Base-by-base conservation (phyloP, 441 rosid genomes). In the Populus hybrid region DNA sequence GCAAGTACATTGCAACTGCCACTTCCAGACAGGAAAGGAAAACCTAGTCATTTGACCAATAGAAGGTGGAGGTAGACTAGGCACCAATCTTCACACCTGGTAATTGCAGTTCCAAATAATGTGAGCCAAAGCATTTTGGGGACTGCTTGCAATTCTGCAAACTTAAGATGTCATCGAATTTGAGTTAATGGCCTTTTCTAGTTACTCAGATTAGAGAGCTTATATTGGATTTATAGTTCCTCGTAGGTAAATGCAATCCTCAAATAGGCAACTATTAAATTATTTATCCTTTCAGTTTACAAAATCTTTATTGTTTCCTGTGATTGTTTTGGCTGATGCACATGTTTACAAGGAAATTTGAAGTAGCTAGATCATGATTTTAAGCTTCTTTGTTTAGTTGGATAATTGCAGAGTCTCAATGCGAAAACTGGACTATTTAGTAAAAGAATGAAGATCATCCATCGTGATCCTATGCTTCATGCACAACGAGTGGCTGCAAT, bases 401-500 rank as follows among this genome's bases (percentile, higher is more conserved):
- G 87, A 75, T 87, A 82, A 81, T 86, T 92, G 84, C 90, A 93
- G 98, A 90, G 92, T 88, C 97, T 95, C 36, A 95, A 95, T 86
- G 99, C 97, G 79, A 93, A 92, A 87, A 95, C 98, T 69, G 99
- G 98, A 81, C 82, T 93, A 34, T 90, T 95, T 85, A 93, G 93
- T 77, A 95, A 92, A 67, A 86, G 97, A 77, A 95, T 95, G 98
- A 92, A 91, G 90, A 86, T 95, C 64, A 91, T 93, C 80, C 99
- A 95, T 80, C 79, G 91, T 40, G 88, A 95, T 85, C 97, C 97
- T 2, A 87, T 71, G 53, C 98, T 93, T 80, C 96, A 82, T 79
- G 99, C 98, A 18, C 95, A 93, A 79, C 87, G 98, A 81, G 92
- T 91, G 76, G 97, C 98, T 88, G 92, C 97, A 21, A 95, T 95